phyloP scores from a whole-genome alignment of 1,284 basidiomycete genomes.

The Irpex rosettiformis region DNA sequence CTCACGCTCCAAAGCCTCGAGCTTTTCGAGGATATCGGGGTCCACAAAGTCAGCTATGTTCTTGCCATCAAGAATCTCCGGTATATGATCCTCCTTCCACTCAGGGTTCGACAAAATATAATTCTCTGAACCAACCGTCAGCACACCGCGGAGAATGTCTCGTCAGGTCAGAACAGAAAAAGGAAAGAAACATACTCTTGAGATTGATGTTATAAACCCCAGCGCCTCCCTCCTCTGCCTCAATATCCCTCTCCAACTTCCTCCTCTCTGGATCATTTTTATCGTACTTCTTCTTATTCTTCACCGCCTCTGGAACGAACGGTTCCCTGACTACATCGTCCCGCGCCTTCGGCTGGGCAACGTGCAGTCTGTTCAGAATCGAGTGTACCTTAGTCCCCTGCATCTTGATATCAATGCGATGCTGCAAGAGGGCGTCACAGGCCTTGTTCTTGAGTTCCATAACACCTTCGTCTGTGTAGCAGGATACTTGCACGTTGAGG shows the following conservation, averaged over 20 bases:
- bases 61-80: slow-evolving; percentile 97
- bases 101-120: slow-evolving; percentile 89
- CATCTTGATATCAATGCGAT: slow-evolving; percentile 90
- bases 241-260: slow-evolving; percentile 74
- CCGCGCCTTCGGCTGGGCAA: slow-evolving; percentile 83
- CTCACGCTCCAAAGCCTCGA: slow-evolving; percentile 96
- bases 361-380: slow-evolving; percentile 91
- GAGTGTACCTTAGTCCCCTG: slow-evolving; percentile 91
- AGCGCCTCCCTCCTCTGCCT: slow-evolving; percentile 80
- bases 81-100: slow-evolving; percentile 96
- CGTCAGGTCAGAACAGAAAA: too few relatives aligned
- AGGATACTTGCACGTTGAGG: slow-evolving; percentile 80
- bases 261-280: slow-evolving; percentile 76
- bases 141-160: too few relatives aligned
- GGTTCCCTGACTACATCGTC: slow-evolving; percentile 84
- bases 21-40: slow-evolving; percentile 95
- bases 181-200: slow-evolving; percentile 57
- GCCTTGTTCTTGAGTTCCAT: slow-evolving; percentile 92
- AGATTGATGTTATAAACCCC: slow-evolving; percentile 90
- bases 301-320: slow-evolving; percentile 83
- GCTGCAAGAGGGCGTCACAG: slow-evolving; percentile 89
- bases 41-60: slow-evolving; percentile 99
- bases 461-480: slow-evolving; percentile 93
- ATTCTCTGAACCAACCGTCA: too few relatives aligned
- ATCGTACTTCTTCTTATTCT: slow-evolving; percentile 80